These are phyloP conservation scores for Fusarium sp. DNA, from an alignment of 2,329 filamentous ascomycete genomes.

Conservation along the genomic window DNA sequence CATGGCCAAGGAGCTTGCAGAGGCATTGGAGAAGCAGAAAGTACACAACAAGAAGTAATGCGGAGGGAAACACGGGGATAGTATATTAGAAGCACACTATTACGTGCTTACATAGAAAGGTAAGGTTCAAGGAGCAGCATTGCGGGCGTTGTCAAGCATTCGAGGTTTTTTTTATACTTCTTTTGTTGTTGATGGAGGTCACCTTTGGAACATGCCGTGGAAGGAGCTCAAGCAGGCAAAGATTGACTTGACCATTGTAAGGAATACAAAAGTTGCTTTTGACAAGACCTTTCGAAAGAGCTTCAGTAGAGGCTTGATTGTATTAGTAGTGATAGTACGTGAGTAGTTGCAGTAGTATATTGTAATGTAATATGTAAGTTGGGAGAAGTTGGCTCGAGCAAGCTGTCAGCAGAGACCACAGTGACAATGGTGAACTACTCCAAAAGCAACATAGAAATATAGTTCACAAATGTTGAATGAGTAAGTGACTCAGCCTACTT, in stretches of 20 bases:
- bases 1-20: conserved; percentile 68
- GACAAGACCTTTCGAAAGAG: conserved; percentile 7
- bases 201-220: conserved; percentile 18
- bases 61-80: conserved; percentile 28
- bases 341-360: background rate
- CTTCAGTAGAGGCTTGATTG: background rate
- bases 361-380: background rate
- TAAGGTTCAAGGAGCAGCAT: conserved; percentile 47
- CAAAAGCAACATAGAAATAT: no score
- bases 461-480: no score
- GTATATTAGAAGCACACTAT: conserved; percentile 47
- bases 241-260: conserved; percentile 43
- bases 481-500: no score
- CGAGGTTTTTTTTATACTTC: conserved; percentile 34
- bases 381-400: no score
- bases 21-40: conserved; percentile 68
- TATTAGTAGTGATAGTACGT: conserved; percentile 16
- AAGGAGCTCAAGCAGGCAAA: conserved; percentile 37
- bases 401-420: background rate
- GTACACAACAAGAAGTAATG: conserved; percentile 67
- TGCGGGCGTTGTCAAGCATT: conserved; percentile 47
- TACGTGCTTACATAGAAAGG: conserved; percentile 48
- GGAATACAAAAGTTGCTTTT: conserved; percentile 46
- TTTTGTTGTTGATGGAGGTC: conserved; percentile 11
- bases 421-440: background rate